Evolutionary conservation across 371 early-diverging fungal genomes (phyloP).

Genomic region (Parasitella parasitica): DNA sequence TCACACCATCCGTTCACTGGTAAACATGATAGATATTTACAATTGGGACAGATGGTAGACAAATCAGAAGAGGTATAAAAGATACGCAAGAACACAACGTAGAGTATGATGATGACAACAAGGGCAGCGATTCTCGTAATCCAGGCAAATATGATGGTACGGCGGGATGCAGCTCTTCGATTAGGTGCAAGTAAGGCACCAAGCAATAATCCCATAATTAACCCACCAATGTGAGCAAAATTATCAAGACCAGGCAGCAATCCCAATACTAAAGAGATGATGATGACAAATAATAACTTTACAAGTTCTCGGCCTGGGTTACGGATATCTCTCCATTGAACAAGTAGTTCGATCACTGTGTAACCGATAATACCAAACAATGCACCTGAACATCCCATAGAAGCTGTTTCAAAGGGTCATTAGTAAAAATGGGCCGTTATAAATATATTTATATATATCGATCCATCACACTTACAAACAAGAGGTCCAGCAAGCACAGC

Average conservation of each 20-base stretch:
- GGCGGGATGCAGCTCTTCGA: constrained; percentile 28
- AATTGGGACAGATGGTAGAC: constrained; percentile 34
- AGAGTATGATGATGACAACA: constrained; percentile 32
- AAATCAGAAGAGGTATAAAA: constrained; percentile 47
- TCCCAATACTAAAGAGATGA: constrained; percentile 69
- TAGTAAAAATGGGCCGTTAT: too few relatives aligned
- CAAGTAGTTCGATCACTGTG: constrained; percentile 67
- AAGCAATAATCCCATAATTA: constrained; percentile 50
- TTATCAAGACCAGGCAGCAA: constrained; percentile 75
- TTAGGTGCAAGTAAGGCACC: constrained; percentile 46
- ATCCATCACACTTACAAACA: constrained; percentile 50
- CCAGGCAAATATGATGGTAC: constrained; percentile 34
- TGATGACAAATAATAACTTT: constrained; percentile 60
- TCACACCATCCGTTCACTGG: constrained; percentile 36
- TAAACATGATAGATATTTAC: constrained; percentile 38
- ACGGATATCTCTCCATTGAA: constrained; percentile 66
- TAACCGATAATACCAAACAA: constrained; percentile 74
- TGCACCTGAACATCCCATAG: constrained; percentile 79
- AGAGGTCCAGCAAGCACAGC: constrained; percentile 53
- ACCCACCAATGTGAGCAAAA: constrained; percentile 72
- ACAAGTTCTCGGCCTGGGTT: constrained; percentile 63
- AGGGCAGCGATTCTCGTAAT: constrained; percentile 33
- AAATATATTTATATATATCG: too few relatives aligned
- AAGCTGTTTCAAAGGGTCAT: constrained; percentile 27
- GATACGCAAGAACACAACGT: constrained; percentile 33